Conservation (phyloP, 495 filamentous ascomycete genomes). For the Penicillium ucsense region DNA sequence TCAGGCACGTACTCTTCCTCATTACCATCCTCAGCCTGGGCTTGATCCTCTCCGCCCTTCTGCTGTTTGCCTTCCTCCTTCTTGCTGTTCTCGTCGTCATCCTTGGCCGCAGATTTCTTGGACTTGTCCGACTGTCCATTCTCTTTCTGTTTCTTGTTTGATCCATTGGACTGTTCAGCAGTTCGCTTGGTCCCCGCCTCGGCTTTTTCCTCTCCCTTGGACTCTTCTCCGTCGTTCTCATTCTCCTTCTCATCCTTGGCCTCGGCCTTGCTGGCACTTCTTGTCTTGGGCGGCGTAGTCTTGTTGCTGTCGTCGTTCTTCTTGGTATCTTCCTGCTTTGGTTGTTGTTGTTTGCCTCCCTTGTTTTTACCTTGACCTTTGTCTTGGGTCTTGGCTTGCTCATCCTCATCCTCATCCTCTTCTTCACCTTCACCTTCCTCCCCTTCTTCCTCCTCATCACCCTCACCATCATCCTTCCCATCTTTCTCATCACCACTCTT, state of each 20-base stretch:
- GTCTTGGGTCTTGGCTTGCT: no score
- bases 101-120: background rate
- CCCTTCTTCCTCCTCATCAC: background rate
- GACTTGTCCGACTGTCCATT: background rate
- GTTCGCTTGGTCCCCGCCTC: slow-evolving; percentile 1
- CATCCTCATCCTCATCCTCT: background rate
- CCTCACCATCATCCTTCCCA: background rate
- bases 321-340: no score
- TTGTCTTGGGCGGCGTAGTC: background rate
- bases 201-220: background rate
- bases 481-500: background rate
- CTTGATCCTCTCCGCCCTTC: background rate
- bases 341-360: no score
- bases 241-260: background rate
- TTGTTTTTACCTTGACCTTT: no score
- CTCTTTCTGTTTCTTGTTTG: slow-evolving; percentile 6
- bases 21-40: background rate
- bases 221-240: background rate
- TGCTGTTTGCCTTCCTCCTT: background rate
- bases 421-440: background rate
- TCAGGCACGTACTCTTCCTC: background rate
- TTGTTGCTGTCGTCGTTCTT: no score
- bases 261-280: background rate
- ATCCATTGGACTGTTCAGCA: slow-evolving; percentile 1
- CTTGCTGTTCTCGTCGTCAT: background rate